Conservation (phyloP, 352 stramenopile genomes). For the Phytophthora quininea region DNA sequence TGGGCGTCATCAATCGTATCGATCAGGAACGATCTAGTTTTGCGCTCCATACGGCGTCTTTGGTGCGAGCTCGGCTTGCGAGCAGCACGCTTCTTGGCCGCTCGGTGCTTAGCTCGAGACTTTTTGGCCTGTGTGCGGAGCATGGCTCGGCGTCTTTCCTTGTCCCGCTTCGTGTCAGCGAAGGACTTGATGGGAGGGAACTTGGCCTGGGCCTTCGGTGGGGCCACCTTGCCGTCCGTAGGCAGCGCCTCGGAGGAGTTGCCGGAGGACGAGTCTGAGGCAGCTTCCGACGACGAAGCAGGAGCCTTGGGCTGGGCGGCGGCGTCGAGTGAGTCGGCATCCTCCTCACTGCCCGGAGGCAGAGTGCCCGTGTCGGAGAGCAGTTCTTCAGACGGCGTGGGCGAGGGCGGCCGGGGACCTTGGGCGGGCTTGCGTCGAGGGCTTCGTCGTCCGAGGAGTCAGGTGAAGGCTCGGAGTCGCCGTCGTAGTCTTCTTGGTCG, state of each 20-base stretch:
- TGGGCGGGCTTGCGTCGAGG: background rate
- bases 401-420: background rate
- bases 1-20: constrained; percentile 31
- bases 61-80: background rate
- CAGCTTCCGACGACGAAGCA: too few relatives aligned
- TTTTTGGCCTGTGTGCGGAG: background rate
- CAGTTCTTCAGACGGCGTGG: background rate
- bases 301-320: too few relatives aligned
- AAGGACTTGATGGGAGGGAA: too few relatives aligned
- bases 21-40: constrained; percentile 23
- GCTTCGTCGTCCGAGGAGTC: background rate
- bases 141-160: too few relatives aligned
- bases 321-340: too few relatives aligned
- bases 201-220: too few relatives aligned
- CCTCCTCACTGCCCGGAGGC: too few relatives aligned
- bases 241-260: too few relatives aligned
- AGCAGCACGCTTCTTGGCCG: background rate
- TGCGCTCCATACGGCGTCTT: constrained; percentile 12
- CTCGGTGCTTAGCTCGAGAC: background rate
- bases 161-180: too few relatives aligned
- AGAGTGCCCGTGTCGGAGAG: too few relatives aligned
- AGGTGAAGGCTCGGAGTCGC: background rate
- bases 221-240: too few relatives aligned
- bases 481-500: constrained; percentile 17
- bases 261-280: too few relatives aligned